Percentiles rank a stretch among this genome's conserved stretches.
phyloP scores from a whole-genome alignment of 805 yeast species.

The Ogataea corticis region DNA sequence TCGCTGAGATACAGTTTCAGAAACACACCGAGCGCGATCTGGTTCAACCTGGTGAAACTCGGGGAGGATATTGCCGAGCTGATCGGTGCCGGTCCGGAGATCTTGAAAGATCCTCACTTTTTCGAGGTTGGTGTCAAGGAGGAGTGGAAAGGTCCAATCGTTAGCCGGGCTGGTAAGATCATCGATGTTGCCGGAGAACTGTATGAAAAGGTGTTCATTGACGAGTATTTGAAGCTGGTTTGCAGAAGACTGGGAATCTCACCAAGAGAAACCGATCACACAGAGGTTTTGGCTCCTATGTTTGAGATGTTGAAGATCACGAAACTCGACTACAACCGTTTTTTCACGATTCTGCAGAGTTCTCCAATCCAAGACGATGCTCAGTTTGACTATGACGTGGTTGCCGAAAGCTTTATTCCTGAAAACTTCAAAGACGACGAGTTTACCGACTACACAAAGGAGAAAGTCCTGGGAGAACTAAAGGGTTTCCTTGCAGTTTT shows the following conservation, averaged over 20 bases:
- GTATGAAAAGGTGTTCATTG: constrained; percentile 62
- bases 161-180: constrained; percentile 61
- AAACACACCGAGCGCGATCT: constrained; percentile 82
- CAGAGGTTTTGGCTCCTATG: constrained; percentile 55
- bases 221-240: constrained; percentile 56
- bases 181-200: constrained; percentile 66
- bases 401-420: constrained; percentile 32
- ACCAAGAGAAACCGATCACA: constrained; percentile 40
- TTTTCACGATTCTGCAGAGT: constrained; percentile 65
- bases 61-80: constrained; percentile 84
- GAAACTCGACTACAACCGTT: constrained; percentile 75
- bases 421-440: constrained; percentile 27
- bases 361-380: constrained; percentile 35
- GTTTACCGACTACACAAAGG: constrained; percentile 29
- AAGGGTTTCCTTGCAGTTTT: constrained; percentile 55
- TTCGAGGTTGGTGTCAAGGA: constrained; percentile 43
- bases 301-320: constrained; percentile 60
- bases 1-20: constrained; percentile 69
- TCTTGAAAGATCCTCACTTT: constrained; percentile 46
- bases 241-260: constrained; percentile 69
- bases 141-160: constrained; percentile 52
- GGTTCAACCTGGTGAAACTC: constrained; percentile 89
- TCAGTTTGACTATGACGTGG: constrained; percentile 32
- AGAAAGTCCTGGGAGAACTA: constrained; percentile 43
- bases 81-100: constrained; percentile 66